A percentile compares a stretch with the other conserved stretches of the same genome.
phyloP scores from a whole-genome alignment of 176 grass and related monocot species.

The Oryza glumipatula region DNA sequence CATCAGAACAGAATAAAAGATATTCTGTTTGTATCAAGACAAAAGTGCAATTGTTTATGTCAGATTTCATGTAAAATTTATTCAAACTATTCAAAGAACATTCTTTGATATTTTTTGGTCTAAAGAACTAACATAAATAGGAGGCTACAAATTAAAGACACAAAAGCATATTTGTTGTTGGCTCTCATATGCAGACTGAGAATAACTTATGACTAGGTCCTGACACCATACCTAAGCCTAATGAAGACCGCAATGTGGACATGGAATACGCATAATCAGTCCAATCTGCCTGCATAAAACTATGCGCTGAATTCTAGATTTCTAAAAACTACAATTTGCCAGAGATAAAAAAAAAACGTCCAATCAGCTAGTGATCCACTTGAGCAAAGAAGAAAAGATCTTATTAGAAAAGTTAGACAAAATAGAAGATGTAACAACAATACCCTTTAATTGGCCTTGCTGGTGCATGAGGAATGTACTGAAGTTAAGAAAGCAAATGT shows the following conservation, averaged over 20 bases:
- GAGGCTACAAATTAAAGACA: constrained; percentile 58
- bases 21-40: constrained; percentile 27
- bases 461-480: constrained; percentile 39
- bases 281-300: constrained; percentile 49
- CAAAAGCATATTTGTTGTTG: constrained; percentile 39
- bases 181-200: constrained; percentile 35
- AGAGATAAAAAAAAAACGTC: constrained; percentile 46
- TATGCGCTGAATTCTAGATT: constrained; percentile 32
- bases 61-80: constrained; percentile 15
- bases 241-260: constrained; percentile 39
- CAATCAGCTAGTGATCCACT: constrained; percentile 50
- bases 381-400: constrained; percentile 36
- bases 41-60: constrained; percentile 35
- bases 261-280: constrained; percentile 48
- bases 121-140: constrained; percentile 51
- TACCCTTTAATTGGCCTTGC: constrained; percentile 29
- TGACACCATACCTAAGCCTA: constrained; percentile 34
- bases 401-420: constrained; percentile 13
- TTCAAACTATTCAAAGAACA: constrained; percentile 36
- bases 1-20: constrained; percentile 34
- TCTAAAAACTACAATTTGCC: constrained; percentile 33
- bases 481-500: constrained; percentile 25
- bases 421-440: constrained; percentile 19
- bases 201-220: constrained; percentile 46
- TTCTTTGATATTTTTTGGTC: constrained; percentile 36